Conservation (phyloP, 352 stramenopile genomes). For the Globisporangium carolinianum region DNA sequence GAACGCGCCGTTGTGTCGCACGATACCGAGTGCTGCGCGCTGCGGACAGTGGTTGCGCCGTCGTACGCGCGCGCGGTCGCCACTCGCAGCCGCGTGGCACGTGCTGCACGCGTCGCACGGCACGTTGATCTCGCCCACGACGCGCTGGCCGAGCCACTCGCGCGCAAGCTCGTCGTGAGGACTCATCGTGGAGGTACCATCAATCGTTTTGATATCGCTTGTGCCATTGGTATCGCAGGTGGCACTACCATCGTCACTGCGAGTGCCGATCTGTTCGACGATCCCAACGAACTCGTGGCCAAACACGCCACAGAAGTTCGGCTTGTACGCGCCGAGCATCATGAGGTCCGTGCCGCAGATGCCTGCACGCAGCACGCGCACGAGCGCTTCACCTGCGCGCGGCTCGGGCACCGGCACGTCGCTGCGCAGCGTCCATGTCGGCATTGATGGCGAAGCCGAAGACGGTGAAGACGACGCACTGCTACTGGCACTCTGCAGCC, state of each 20-base stretch:
- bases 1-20: slow-evolving; percentile 74
- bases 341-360: slow-evolving; percentile 72
- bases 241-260: slow-evolving; percentile 3
- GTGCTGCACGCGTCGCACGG: slow-evolving; percentile 60
- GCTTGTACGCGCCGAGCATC: slow-evolving; percentile 74
- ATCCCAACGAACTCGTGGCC: slow-evolving; percentile 90
- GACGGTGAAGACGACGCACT: slow-evolving; percentile 1
- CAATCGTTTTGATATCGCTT: too few species aligned
- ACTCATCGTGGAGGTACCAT: too few species aligned
- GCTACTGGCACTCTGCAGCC: slow-evolving; percentile 28
- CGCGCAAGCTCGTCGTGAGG: neutral
- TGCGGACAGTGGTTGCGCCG: slow-evolving; percentile 85
- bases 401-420: slow-evolving; percentile 34
- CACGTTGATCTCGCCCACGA: slow-evolving; percentile 91
- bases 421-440: slow-evolving; percentile 14
- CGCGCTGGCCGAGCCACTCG: slow-evolving; percentile 66
- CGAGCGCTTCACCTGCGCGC: slow-evolving; percentile 33
- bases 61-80: slow-evolving; percentile 23
- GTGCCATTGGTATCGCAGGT: neutral
- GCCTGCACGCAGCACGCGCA: slow-evolving; percentile 53
- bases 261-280: slow-evolving; percentile 47
- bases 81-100: slow-evolving; percentile 12
- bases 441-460: too few species aligned
- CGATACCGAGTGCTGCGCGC: slow-evolving; percentile 77
- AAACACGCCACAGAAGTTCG: slow-evolving; percentile 53